Percentiles rank a stretch among this genome's conserved stretches.
These are phyloP conservation scores for Leccinum truebloodii DNA, from an alignment of 768 basidiomycete genomes.

Conservation along the genomic window DNA sequence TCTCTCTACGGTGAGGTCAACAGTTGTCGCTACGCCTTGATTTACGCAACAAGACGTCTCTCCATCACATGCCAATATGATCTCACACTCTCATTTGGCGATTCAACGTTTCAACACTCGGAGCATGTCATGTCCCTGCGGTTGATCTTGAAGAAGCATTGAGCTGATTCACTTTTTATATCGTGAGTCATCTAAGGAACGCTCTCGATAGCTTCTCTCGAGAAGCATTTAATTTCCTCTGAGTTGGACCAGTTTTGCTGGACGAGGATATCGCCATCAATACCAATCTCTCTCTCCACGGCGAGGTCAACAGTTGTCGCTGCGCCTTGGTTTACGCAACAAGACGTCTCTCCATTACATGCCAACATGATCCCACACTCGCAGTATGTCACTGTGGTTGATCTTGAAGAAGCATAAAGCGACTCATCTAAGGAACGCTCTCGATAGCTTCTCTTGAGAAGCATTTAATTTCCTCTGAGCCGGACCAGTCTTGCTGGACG, in stretches of 20 bases:
- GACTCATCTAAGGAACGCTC: neutral
- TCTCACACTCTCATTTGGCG: neutral
- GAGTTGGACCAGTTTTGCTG: neutral
- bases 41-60: neutral
- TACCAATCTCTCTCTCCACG: too few species aligned
- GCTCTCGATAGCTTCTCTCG: neutral
- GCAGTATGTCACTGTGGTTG: too few species aligned
- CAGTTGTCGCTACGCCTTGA: neutral
- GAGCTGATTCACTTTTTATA: neutral
- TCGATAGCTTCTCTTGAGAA: neutral
- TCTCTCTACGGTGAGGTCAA: neutral
- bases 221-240: constrained; percentile 1
- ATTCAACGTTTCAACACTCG: neutral
- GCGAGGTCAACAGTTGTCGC: too few species aligned
- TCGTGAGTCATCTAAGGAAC: neutral
- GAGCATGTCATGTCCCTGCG: neutral
- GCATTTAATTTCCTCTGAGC: neutral
- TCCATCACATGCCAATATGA: neutral
- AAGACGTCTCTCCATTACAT: too few species aligned
- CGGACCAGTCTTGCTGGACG: neutral
- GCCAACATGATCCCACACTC: too few species aligned
- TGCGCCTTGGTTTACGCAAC: too few species aligned
- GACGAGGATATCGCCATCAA: neutral
- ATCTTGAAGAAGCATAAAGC: too few species aligned
- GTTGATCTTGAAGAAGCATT: neutral